phyloP scores from a whole-genome alignment of 208 protist species.

The Plasmodiophora brassicae region DNA sequence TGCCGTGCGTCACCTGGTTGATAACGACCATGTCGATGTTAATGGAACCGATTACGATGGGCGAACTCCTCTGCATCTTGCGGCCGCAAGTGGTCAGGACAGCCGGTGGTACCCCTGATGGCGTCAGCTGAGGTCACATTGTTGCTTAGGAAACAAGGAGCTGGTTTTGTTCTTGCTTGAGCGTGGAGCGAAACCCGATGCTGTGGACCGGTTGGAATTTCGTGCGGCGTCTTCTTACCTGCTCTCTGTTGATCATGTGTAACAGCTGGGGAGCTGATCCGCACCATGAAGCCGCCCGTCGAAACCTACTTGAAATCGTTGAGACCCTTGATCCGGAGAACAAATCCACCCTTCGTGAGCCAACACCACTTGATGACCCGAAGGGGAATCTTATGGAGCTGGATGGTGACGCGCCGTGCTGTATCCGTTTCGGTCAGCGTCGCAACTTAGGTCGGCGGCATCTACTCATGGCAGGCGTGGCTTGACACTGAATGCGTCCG shows the following conservation, averaged over 20 bases:
- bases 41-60: constrained; percentile 20
- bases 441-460: background rate
- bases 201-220: background rate
- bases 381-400: no score
- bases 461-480: background rate
- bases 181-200: background rate
- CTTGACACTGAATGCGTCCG: background rate
- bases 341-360: background rate
- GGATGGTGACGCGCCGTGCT: background rate
- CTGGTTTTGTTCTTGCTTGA: background rate
- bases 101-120: no score
- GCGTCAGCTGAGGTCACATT: background rate
- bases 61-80: background rate
- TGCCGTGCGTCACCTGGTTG: background rate
- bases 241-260: background rate
- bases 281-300: background rate
- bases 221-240: no score
- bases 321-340: background rate
- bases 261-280: background rate
- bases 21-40: background rate
- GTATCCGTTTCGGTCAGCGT: background rate
- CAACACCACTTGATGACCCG: background rate
- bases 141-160: background rate
- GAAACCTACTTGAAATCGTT: background rate
- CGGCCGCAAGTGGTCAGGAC: background rate